Percentiles rank a stretch among this genome's conserved stretches.
Evolutionary conservation across 2,329 filamentous ascomycete genomes (phyloP).

Genomic region (Trichoderma koningii): DNA sequence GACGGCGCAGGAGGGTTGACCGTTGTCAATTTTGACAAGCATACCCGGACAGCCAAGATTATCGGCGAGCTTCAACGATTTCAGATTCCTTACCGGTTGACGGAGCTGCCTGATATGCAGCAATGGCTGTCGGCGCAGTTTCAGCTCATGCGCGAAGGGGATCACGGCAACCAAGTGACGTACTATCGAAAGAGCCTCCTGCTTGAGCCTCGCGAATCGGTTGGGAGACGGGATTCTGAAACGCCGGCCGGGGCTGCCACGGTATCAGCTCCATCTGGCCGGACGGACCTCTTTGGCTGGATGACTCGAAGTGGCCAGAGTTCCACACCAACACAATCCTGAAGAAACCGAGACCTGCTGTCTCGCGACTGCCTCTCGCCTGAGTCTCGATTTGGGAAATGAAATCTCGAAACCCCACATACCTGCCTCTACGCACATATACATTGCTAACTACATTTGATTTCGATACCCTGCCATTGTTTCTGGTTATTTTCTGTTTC

Average conservation of each 20-base stretch:
- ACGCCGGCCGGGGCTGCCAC: conserved; percentile 38
- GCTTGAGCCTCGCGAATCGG: conserved; percentile 71
- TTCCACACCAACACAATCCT: conserved; percentile 31
- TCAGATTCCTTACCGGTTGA: conserved; percentile 86
- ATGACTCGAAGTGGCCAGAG: conserved; percentile 48
- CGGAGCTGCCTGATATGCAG: conserved; percentile 83
- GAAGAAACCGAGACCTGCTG: neutral
- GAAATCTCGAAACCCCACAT: conserved; percentile 17
- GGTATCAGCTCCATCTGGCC: conserved; percentile 36
- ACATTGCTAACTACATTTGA: conserved; percentile 39
- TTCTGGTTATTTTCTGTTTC: conserved; percentile 34
- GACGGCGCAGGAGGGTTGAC: conserved; percentile 66
- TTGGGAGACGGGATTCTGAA: conserved; percentile 39
- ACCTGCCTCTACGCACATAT: conserved; percentile 35
- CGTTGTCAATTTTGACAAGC: conserved; percentile 98
- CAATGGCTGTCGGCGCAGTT: conserved; percentile 89
- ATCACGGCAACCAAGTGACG: conserved; percentile 58
- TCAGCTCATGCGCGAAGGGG: conserved; percentile 66
- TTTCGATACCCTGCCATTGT: conserved; percentile 43
- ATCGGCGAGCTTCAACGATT: conserved; percentile 95
- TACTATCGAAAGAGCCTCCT: conserved; percentile 82
- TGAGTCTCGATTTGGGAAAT: neutral
- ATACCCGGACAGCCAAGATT: conserved; percentile 90
- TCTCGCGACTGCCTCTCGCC: neutral
- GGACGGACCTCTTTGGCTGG: conserved; percentile 53